Evolutionary conservation across 192 early-diverging fungal species (phyloP), one percentile per base, ranked within the genome.

Genomic region (Ambispora gerdemannii): DNA sequence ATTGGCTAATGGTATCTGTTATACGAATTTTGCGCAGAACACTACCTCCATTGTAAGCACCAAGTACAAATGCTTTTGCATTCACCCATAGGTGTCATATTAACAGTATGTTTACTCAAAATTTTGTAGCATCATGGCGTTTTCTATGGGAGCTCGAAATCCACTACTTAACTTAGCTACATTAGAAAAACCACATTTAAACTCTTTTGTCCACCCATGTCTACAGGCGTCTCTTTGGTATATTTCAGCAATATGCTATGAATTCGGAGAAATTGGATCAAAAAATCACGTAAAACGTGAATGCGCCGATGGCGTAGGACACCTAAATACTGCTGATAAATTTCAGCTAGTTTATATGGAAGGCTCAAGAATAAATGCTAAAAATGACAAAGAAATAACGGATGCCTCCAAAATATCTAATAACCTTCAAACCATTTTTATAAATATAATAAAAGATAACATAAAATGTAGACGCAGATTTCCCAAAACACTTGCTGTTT

Each of bases 271-370:
- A 32, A 72, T 61, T 27, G 8, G 49, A 10, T 30, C 70, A 50
- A 47, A 52, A 71, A 71, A 71, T 63, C 59, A 71, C 50, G 31
- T 60, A 36, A 72, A 63, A 17, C 32, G 59, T 35, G 10, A 72
- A 51, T 72, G 35, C 13, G 38, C 70, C 4, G 60, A 72, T 15
- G 38, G 71, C 13, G 24, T 63, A 33, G 71, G 59, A 17, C 51
- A 53, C 49, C n/a, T 72, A 53, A 72, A 31, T 2, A 72, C 49
- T 27, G 25, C 49, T 15, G 60, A 72, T 50, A 72, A 72, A 51
- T 72, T 49, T 64, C 58, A 72, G 34, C 35, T 72, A 52, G 61
- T 72, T 35, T 72, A 72, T 51, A 17, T 72, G 4, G 61, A 72
- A 51, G 60, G 60, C 20, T 49, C 60, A 34, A 72, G 30, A n/a